phyloP scores from a whole-genome alignment of 2,329 filamentous ascomycete genomes.

The Fusarium sp. region DNA sequence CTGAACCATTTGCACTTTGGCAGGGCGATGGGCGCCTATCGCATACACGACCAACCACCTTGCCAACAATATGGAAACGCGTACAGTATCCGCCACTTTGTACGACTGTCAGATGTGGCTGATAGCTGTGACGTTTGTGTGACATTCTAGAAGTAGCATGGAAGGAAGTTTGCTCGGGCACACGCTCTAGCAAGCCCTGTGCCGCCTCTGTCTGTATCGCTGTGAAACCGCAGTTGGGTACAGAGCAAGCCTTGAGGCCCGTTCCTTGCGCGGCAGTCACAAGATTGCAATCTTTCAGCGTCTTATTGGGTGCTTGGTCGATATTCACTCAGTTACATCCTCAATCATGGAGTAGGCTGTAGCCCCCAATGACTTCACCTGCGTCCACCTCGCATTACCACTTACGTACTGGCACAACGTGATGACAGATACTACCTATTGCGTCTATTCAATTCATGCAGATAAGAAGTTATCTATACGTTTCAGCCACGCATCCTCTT shows the following conservation, averaged over 20 bases:
- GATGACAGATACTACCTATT: background rate
- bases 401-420: conserved; percentile 4
- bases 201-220: background rate
- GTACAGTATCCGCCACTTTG: conserved; percentile 1
- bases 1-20: conserved; percentile 8
- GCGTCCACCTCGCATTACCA: background rate
- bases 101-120: conserved; percentile 1
- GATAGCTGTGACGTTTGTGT: conserved; percentile 6
- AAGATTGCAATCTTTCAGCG: background rate
- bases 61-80: background rate
- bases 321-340: background rate
- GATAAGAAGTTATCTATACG: conserved; percentile 1
- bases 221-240: background rate
- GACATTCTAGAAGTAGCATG: conserved; percentile 23
- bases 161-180: conserved; percentile 7
- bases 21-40: conserved; percentile 18
- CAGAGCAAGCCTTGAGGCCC: conserved; percentile 17
- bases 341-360: background rate
- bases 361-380: background rate
- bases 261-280: background rate
- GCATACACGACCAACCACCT: conserved; percentile 1
- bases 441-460: background rate
- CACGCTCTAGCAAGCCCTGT: background rate
- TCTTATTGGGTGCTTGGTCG: background rate
- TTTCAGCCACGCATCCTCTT: background rate